Conservation (phyloP, 225 moss, liverwort and hornwort species). For the Ulota crispa region DNA sequence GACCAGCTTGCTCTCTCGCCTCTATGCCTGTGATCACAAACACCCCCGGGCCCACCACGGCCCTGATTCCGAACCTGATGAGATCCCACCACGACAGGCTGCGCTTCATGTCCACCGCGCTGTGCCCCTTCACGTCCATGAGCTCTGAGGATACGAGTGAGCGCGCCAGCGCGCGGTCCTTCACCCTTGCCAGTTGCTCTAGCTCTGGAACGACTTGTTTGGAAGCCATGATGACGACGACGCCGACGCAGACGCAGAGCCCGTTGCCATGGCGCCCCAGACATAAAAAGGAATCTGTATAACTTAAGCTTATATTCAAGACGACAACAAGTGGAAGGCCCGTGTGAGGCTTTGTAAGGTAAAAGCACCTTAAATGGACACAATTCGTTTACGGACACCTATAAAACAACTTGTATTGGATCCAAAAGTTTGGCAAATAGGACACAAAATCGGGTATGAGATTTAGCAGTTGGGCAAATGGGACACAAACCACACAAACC, state of each 20-base stretch:
- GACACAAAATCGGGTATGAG: too few species aligned
- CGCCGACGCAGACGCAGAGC: too few species aligned
- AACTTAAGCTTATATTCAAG: too few species aligned
- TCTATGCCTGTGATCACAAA: constrained; percentile 87
- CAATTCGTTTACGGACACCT: too few species aligned
- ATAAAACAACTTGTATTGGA: too few species aligned
- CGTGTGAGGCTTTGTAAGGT: too few species aligned
- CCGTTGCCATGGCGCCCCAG: not conserved
- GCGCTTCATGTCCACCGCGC: constrained; percentile 56
- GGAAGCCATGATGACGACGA: constrained; percentile 45
- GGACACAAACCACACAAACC: too few species aligned
- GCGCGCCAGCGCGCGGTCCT: constrained; percentile 49
- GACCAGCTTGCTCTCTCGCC: constrained; percentile 55
- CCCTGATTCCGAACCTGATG: constrained; percentile 79
- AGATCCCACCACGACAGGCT: constrained; percentile 76
- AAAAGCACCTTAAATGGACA: too few species aligned
- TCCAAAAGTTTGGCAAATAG: too few species aligned
- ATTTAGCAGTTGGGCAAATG: too few species aligned
- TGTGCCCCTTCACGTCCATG: constrained; percentile 39
- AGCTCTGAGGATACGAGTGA: constrained; percentile 44
- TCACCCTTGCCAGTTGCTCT: constrained; percentile 41
- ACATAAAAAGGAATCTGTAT: too few species aligned
- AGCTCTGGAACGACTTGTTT: constrained; percentile 68
- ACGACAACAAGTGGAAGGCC: too few species aligned
- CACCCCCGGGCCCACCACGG: constrained; percentile 75